Evolutionary conservation across 768 basidiomycete species (phyloP).

Genomic region (Phaffia australis): DNA sequence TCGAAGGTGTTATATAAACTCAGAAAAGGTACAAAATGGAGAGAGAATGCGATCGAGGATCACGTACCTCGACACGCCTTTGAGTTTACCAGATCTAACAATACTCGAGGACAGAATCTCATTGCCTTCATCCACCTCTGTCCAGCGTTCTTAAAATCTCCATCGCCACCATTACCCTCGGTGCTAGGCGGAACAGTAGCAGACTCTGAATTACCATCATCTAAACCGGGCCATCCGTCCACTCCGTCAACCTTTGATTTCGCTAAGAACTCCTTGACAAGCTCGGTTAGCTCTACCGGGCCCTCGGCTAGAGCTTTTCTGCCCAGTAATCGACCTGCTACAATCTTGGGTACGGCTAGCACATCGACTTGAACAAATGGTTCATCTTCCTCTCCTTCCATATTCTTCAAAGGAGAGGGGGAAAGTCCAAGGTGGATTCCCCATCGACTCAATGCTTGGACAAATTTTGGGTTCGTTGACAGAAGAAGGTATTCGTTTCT

Average conservation of each 20-base stretch:
- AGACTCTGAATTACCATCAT: conserved; percentile 22
- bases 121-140: conserved; percentile 56
- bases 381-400: conserved; percentile 30
- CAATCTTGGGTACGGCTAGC: conserved; percentile 54
- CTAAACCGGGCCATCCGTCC: conserved; percentile 27
- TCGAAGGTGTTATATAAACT: not conserved
- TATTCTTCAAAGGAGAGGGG: not conserved
- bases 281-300: conserved; percentile 56
- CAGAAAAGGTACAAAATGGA: not conserved
- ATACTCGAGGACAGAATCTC: conserved; percentile 67
- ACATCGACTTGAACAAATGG: conserved; percentile 60
- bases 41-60: not conserved
- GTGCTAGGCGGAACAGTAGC: no score
- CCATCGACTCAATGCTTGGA: conserved; percentile 15
- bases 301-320: conserved; percentile 23
- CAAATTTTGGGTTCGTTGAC: not conserved
- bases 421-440: conserved; percentile 16
- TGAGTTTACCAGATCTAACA: conserved; percentile 79
- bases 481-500: conserved; percentile 9
- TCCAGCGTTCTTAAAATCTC: not conserved
- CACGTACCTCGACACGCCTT: conserved; percentile 83
- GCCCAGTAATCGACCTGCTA: conserved; percentile 52
- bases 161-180: not conserved
- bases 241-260: conserved; percentile 48
- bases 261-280: conserved; percentile 62